A percentile compares a stretch with the other conserved stretches of the same genome.
These are phyloP conservation scores for Phialemonium atrogriseum DNA, from an alignment of 2,329 filamentous ascomycete species.

Conservation along the genomic window DNA sequence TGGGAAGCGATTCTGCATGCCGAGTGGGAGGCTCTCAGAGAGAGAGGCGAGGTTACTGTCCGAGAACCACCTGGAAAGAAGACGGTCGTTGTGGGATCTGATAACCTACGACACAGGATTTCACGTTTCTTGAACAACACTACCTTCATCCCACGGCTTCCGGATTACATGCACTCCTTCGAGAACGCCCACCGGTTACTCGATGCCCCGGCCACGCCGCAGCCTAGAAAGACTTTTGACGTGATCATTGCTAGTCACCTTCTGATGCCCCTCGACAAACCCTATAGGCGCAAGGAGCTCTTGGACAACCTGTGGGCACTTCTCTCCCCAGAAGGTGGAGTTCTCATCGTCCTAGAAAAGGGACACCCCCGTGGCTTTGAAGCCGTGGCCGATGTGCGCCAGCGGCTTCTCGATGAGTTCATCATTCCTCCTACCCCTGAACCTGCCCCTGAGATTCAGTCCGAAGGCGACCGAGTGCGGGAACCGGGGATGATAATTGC, in stretches of 20 bases:
- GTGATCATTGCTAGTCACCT: slow-evolving; percentile 84
- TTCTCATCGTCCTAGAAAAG: slow-evolving; percentile 84
- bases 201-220: slow-evolving; percentile 45
- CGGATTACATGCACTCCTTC: slow-evolving; percentile 67
- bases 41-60: slow-evolving; percentile 33
- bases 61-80: slow-evolving; percentile 58
- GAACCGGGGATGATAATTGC: slow-evolving; percentile 59
- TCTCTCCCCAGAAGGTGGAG: slow-evolving; percentile 73
- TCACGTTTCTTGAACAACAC: slow-evolving; percentile 78
- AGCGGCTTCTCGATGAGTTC: slow-evolving; percentile 68
- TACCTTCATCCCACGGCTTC: slow-evolving; percentile 84
- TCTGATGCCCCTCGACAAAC: slow-evolving; percentile 67
- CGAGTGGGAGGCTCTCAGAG: slow-evolving; percentile 67
- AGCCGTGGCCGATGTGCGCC: slow-evolving; percentile 75
- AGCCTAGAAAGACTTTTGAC: slow-evolving; percentile 72
- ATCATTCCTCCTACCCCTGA: slow-evolving; percentile 52
- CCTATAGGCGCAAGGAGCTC: slow-evolving; percentile 67
- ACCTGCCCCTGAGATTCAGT: slow-evolving; percentile 27
- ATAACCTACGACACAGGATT: slow-evolving; percentile 64
- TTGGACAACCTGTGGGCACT: slow-evolving; percentile 87
- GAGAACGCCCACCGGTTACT: slow-evolving; percentile 50
- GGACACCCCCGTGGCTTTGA: slow-evolving; percentile 89
- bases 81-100: slow-evolving; percentile 71
- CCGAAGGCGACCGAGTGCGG: slow-evolving; percentile 34
- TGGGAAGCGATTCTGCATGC: slow-evolving; percentile 72